phyloP scores from a whole-genome alignment of 2,329 filamentous ascomycete genomes.

The Fonsecaea pugnacius region DNA sequence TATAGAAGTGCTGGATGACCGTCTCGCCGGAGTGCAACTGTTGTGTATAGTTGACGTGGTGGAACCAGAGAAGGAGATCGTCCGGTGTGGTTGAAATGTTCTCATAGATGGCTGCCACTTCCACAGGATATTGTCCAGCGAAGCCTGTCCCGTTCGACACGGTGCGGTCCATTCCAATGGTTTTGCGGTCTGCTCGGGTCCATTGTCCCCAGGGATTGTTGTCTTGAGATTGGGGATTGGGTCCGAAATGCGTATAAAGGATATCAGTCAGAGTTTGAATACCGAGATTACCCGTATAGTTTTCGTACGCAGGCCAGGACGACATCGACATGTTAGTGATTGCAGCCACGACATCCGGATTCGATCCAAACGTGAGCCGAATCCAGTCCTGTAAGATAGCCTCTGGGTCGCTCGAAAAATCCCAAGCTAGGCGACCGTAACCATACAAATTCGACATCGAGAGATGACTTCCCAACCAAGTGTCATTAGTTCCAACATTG shows the following conservation, averaged over 20 bases:
- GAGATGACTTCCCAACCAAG: slow-evolving; percentile 71
- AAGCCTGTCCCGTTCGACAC: slow-evolving; percentile 69
- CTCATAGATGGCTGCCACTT: slow-evolving; percentile 64
- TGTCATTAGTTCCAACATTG: slow-evolving; percentile 68
- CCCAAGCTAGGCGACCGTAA: slow-evolving; percentile 70
- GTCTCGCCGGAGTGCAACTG: slow-evolving; percentile 66
- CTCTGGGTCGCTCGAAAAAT: slow-evolving; percentile 59
- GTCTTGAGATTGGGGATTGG: slow-evolving; percentile 69
- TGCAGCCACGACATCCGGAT: slow-evolving; percentile 60
- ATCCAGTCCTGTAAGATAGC: slow-evolving; percentile 67
- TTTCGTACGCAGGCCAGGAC: slow-evolving; percentile 73
- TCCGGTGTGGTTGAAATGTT: slow-evolving; percentile 67
- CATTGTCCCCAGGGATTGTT: slow-evolving; percentile 73
- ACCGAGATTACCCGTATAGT: slow-evolving; percentile 71
- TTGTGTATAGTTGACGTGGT: slow-evolving; percentile 72
- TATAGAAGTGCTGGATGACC: slow-evolving; percentile 70
- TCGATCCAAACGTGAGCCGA: slow-evolving; percentile 66
- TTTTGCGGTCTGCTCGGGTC: slow-evolving; percentile 65
- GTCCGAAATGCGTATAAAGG: slow-evolving; percentile 68
- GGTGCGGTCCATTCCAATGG: slow-evolving; percentile 73
- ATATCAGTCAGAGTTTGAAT: slow-evolving; percentile 73
- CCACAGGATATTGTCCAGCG: slow-evolving; percentile 67
- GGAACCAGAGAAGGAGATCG: slow-evolving; percentile 72
- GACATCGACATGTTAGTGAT: slow-evolving; percentile 68
- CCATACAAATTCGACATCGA: slow-evolving; percentile 74